Base-by-base conservation (phyloP, 2,329 filamentous ascomycete species). In the Sphaerulina musiva region DNA sequence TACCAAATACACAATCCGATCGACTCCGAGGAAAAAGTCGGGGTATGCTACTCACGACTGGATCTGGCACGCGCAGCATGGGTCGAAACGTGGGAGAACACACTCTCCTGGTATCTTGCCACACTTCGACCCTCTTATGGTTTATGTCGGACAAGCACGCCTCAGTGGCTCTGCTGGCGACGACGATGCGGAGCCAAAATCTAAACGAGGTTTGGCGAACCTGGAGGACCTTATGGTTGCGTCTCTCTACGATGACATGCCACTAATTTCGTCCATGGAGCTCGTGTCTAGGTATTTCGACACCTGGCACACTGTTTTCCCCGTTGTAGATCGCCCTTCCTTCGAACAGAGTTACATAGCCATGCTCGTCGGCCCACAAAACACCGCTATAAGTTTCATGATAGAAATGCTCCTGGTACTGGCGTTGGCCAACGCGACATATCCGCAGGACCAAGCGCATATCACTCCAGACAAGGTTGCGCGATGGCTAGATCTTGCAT, bases 261-360 rank as follows among this genome's bases (percentile, higher is more conserved):
- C 47, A 11, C 4, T 55, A 8, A 34, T 43, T 10, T 46, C 40
- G 20, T 55, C 42, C 32, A 34, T 32, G 17, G 57, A 52, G 26
- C 41, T 59, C 23, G 43, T 54, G n/a, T 32, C 41, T 20, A 32
- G 54, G 29, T 59, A 56, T 41, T 56, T 56, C 26, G 45, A 56
- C 1, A 56, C 57, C 38, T 59, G 52, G 42, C 38, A 56, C 36
- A 56, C 51, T 1, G 42, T 56, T 6, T 52, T 52, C 14, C 43
- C 43, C 3, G 32, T 59, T 8, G 12, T 54, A 3, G 51, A 56
- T 43, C 36, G 48, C 9, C 29, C 32, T 4, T 11, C 14, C 1
- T 56, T 59, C 20, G 46, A 41, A 5, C 34, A 20, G 23, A 44
- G 47, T 26, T 54, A 51, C 32, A 41, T 31, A 23, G 36, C 26